These are phyloP conservation scores for Entrophospora sp. DNA, from an alignment of 192 early-diverging fungal genomes.

Conservation along the genomic window DNA sequence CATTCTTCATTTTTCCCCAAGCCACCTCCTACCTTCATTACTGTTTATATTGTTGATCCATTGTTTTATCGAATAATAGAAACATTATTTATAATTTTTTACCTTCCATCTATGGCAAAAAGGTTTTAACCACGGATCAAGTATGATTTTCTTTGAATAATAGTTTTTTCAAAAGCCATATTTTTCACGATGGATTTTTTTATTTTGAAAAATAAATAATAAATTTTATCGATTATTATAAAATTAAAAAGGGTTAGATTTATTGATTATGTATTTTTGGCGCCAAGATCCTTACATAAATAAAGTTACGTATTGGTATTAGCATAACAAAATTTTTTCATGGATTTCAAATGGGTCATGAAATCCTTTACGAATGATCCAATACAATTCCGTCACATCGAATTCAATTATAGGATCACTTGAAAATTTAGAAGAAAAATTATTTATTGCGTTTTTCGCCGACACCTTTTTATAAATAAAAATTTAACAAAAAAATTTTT, in stretches of 20 bases:
- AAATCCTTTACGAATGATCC: not conserved
- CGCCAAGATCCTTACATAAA: too few species aligned
- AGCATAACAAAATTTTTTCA: not conserved
- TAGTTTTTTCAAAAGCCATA: not conserved
- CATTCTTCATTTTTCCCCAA: slow-evolving; percentile 91
- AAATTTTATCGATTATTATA: too few species aligned
- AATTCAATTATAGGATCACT: slow-evolving; percentile 1
- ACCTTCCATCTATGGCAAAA: slow-evolving; percentile 59
- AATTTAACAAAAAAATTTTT: not conserved
- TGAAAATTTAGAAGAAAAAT: not conserved
- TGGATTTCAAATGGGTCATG: not conserved
- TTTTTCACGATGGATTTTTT: too few species aligned
- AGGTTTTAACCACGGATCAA: slow-evolving; percentile 76
- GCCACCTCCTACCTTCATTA: slow-evolving; percentile 65
- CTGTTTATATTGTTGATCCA: slow-evolving; percentile 65
- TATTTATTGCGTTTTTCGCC: not conserved
- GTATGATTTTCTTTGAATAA: slow-evolving; percentile 25
- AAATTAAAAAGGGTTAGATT: too few species aligned
- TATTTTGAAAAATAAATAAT: too few species aligned
- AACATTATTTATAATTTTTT: not conserved
- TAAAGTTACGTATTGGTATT: too few species aligned
- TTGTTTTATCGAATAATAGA: slow-evolving; percentile 34
- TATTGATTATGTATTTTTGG: too few species aligned
- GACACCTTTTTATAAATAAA: not conserved
- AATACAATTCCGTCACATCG: not conserved